Percentiles rank a stretch among this genome's conserved stretches.
Evolutionary conservation across 139 green algal species (phyloP).

Genomic region (Pedinophyceae sp.): DNA sequence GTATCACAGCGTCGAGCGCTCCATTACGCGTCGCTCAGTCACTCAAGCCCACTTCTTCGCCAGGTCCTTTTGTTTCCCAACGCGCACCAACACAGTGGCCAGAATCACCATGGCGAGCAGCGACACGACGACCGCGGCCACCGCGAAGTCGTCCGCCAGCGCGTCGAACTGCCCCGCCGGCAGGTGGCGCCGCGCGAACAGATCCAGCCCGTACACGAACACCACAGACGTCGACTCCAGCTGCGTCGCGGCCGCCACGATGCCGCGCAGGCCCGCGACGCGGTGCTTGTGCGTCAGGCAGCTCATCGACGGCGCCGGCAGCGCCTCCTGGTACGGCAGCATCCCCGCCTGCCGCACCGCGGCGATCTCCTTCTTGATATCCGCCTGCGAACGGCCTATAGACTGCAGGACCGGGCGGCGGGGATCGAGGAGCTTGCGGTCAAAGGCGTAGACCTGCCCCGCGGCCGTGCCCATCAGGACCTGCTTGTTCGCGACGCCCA

Average conservation of each 20-base stretch:
- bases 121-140: too few relatives aligned
- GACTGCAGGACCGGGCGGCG: background rate
- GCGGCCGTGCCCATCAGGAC: background rate
- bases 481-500: background rate
- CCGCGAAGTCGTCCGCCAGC: background rate
- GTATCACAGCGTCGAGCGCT: too few relatives aligned
- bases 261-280: background rate
- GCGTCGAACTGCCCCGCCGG: background rate
- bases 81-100: too few relatives aligned
- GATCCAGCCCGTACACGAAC: background rate
- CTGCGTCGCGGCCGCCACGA: background rate
- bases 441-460: background rate
- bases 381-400: too few relatives aligned
- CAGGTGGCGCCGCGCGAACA: background rate
- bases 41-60: too few relatives aligned
- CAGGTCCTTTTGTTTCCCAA: too few relatives aligned
- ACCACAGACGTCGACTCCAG: slow-evolving; percentile 1
- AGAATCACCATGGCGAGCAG: too few relatives aligned
- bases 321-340: background rate
- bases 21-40: too few relatives aligned
- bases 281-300: slow-evolving; percentile 3
- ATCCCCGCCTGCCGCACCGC: background rate
- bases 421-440: slow-evolving; percentile 1
- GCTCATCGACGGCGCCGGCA: background rate
- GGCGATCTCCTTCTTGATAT: background rate